phyloP scores from a whole-genome alignment of 2,329 filamentous ascomycete species.

The Penicillium expansum region DNA sequence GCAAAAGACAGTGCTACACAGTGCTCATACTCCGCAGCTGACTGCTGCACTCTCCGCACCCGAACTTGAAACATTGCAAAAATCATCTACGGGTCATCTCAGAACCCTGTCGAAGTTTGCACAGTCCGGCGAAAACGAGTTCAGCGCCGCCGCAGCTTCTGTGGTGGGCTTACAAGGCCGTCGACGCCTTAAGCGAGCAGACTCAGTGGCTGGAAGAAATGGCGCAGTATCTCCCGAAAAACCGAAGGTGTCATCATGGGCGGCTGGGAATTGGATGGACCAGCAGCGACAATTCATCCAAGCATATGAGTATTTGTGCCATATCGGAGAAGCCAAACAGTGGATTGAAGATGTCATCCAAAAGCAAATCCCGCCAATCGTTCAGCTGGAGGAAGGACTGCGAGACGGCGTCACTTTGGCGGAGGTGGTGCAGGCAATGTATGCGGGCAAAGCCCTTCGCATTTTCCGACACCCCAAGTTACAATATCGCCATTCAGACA shows the following conservation, averaged over 20 bases:
- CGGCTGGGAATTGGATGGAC: conserved; percentile 95
- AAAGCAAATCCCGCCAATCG: conserved; percentile 81
- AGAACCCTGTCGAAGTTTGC: conserved; percentile 82
- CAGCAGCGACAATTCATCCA: conserved; percentile 94
- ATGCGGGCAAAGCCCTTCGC: conserved; percentile 69
- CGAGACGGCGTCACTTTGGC: conserved; percentile 91
- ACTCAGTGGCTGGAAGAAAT: conserved; percentile 53
- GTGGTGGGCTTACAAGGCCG: conserved; percentile 85
- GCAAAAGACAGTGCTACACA: conserved; percentile 29
- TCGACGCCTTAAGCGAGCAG: conserved; percentile 72
- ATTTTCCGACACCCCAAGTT: conserved; percentile 85
- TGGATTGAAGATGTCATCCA: conserved; percentile 96
- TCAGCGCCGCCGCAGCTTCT: conserved; percentile 75
- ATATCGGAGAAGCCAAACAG: conserved; percentile 97
- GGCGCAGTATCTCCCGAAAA: conserved; percentile 42
- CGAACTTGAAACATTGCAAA: conserved; percentile 77
- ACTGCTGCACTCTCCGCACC: conserved; percentile 58
- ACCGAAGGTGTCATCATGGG: conserved; percentile 66
- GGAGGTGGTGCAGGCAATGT: conserved; percentile 86
- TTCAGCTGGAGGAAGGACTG: conserved; percentile 88
- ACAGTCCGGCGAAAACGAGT: conserved; percentile 67
- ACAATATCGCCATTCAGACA: conserved; percentile 95
- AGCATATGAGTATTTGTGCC: conserved; percentile 97
- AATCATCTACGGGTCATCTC: conserved; percentile 85
- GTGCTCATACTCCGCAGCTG: conserved; percentile 31